These are phyloP conservation scores for Neurospora sp. DNA, from an alignment of 495 filamentous ascomycete genomes.

Conservation along the genomic window DNA sequence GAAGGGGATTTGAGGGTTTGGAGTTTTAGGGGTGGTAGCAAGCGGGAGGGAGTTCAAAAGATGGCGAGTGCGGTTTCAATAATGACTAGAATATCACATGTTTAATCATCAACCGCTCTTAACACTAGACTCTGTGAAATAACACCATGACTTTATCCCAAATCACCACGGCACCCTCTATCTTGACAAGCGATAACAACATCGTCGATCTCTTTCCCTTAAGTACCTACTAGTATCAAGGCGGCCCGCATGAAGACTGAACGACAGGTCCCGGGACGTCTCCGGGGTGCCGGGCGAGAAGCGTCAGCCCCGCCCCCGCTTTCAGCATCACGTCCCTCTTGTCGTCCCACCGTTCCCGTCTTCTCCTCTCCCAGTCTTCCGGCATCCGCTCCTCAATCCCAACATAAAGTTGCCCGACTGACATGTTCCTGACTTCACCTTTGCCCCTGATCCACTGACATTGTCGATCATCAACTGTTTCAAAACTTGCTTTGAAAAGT, in stretches of 20 bases:
- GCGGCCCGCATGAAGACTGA: not conserved
- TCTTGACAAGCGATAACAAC: not conserved
- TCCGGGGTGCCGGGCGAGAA: not conserved
- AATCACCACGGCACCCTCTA: not conserved
- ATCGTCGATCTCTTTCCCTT: not conserved
- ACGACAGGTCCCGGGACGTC: not conserved
- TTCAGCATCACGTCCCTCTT: not conserved
- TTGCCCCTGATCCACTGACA: not conserved
- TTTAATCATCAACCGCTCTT: not conserved
- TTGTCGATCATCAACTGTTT: not conserved
- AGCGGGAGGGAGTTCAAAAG: not conserved
- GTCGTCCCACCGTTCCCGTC: not conserved
- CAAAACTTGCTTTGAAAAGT: not conserved
- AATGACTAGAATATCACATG: not conserved
- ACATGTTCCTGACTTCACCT: not conserved
- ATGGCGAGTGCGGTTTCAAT: not conserved
- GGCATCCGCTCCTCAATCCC: not conserved
- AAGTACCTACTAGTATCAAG: not conserved
- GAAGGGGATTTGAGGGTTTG: not conserved
- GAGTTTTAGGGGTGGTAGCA: not conserved
- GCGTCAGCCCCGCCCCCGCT: not conserved
- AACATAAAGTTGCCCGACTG: not conserved
- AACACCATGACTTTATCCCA: too few relatives aligned
- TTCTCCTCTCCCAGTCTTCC: not conserved
- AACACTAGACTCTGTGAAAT: not conserved